phyloP scores from a whole-genome alignment of 2,329 filamentous ascomycete genomes.

The Ustilaginoidea virens region DNA sequence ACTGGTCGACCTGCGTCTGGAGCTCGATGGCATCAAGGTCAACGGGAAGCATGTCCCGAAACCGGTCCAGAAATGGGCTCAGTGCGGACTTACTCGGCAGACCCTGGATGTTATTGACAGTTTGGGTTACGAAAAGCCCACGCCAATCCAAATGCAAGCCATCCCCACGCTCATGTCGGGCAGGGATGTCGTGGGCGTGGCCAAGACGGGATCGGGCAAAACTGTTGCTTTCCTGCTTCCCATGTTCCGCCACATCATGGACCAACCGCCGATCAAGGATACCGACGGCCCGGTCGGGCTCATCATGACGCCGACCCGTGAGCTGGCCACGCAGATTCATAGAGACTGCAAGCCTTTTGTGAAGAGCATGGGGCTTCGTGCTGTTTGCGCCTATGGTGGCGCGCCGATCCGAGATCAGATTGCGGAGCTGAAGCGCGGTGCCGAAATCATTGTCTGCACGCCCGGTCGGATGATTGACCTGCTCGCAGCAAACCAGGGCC shows the following conservation, averaged over 20 bases:
- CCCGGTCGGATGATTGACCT: constrained; percentile 93
- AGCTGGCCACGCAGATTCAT: constrained; percentile 87
- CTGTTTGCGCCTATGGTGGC: constrained; percentile 87
- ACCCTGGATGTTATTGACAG: constrained; percentile 73
- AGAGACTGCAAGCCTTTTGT: constrained; percentile 89
- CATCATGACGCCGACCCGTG: constrained; percentile 87
- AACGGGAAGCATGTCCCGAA: constrained; percentile 78
- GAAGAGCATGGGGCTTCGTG: constrained; percentile 69
- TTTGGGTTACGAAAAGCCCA: constrained; percentile 76
- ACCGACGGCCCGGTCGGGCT: constrained; percentile 78
- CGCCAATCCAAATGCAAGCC: constrained; percentile 88
- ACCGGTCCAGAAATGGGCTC: constrained; percentile 91
- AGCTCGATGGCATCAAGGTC: constrained; percentile 92
- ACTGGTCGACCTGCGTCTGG: constrained; percentile 62
- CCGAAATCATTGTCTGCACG: constrained; percentile 89
- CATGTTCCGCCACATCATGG: constrained; percentile 96
- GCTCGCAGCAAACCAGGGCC: constrained; percentile 80
- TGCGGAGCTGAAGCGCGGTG: constrained; percentile 85
- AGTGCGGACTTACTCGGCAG: constrained; percentile 78
- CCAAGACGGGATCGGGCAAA: constrained; percentile 95
- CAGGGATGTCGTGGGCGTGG: constrained; percentile 86
- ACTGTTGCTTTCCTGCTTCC: constrained; percentile 90
- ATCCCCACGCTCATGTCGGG: constrained; percentile 93
- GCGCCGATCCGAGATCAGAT: constrained; percentile 97
- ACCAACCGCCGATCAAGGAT: constrained; percentile 67